Evolutionary conservation across 1,284 basidiomycete species (phyloP).

Genomic region (Heimioporus retisporus): DNA sequence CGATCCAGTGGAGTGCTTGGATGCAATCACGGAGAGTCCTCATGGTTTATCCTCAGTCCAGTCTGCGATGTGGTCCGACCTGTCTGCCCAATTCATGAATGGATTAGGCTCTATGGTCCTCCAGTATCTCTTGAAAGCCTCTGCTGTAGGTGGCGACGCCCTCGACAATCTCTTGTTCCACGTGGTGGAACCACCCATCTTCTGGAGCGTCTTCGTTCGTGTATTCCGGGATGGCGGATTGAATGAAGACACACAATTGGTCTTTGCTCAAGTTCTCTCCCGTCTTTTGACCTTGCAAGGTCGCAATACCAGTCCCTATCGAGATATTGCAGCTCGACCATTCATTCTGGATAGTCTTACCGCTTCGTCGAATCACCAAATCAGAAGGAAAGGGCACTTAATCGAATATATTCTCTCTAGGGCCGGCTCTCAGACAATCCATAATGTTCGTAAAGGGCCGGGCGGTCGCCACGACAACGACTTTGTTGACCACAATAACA

Average conservation of each 20-base stretch:
- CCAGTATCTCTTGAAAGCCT: conserved; percentile 52
- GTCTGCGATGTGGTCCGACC: conserved; percentile 23
- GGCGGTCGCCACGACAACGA: conserved; percentile 78
- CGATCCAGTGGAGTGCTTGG: conserved; percentile 26
- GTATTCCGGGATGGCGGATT: conserved; percentile 52
- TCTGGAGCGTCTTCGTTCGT: conserved; percentile 55
- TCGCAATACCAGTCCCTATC: conserved; percentile 21
- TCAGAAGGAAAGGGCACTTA: conserved; percentile 50
- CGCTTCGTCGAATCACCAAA: conserved; percentile 45
- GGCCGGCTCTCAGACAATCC: conserved; percentile 11
- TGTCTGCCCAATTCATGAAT: conserved; percentile 56
- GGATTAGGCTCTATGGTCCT: conserved; percentile 50
- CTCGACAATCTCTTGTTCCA: conserved; percentile 42
- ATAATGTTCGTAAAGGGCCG: conserved; percentile 42
- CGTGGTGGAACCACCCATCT: conserved; percentile 64
- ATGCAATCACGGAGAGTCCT: conserved; percentile 19
- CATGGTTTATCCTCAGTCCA: conserved; percentile 25
- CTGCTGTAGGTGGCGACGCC: conserved; percentile 46
- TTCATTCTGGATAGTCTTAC: conserved; percentile 22
- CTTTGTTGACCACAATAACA: conserved; percentile 60
- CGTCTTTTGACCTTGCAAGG: conserved; percentile 50
- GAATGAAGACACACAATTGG: conserved; percentile 44
- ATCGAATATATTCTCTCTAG: conserved; percentile 54
- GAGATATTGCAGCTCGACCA: conserved; percentile 31
- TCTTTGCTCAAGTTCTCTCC: conserved; percentile 63